Evolutionary conservation across 805 yeast genomes (phyloP).

Genomic region (Yarrowia sp.): DNA sequence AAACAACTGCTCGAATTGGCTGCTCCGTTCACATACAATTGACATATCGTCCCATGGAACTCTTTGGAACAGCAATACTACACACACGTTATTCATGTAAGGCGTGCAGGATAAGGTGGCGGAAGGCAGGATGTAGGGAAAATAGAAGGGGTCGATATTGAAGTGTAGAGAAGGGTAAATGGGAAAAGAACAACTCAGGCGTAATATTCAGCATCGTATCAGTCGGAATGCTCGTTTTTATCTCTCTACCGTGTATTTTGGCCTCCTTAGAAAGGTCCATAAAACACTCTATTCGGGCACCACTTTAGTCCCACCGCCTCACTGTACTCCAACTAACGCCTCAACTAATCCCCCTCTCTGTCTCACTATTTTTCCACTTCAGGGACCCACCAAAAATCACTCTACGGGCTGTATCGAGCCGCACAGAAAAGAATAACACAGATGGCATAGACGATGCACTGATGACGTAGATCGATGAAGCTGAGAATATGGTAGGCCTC

Average conservation of each 20-base stretch:
- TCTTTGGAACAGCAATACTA: conserved; percentile 12
- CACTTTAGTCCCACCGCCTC: too few relatives aligned
- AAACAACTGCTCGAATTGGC: too few relatives aligned
- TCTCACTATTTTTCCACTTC: too few relatives aligned
- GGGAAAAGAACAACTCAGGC: too few relatives aligned
- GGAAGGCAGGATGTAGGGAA: neutral
- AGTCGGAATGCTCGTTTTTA: too few relatives aligned
- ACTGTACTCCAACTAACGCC: neutral
- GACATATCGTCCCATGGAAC: conserved; percentile 8
- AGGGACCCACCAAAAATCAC: neutral
- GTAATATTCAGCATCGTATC: too few relatives aligned
- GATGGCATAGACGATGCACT: conserved; percentile 7
- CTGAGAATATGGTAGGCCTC: neutral
- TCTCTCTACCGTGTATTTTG: too few relatives aligned
- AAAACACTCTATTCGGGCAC: too few relatives aligned
- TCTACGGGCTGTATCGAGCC: conserved; percentile 13
- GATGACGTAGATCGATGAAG: conserved; percentile 1
- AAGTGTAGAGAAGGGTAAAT: too few relatives aligned
- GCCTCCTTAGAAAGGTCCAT: too few relatives aligned
- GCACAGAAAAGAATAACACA: neutral
- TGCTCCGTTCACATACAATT: too few relatives aligned
- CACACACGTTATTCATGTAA: conserved; percentile 17
- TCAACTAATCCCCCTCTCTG: neutral
- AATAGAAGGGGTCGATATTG: too few relatives aligned
- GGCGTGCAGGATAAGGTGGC: conserved; percentile 35